Percentiles rank a stretch among this genome's conserved stretches.
Conservation (phyloP, 2,329 filamentous ascomycete genomes). For the Trichophyton simii region DNA sequence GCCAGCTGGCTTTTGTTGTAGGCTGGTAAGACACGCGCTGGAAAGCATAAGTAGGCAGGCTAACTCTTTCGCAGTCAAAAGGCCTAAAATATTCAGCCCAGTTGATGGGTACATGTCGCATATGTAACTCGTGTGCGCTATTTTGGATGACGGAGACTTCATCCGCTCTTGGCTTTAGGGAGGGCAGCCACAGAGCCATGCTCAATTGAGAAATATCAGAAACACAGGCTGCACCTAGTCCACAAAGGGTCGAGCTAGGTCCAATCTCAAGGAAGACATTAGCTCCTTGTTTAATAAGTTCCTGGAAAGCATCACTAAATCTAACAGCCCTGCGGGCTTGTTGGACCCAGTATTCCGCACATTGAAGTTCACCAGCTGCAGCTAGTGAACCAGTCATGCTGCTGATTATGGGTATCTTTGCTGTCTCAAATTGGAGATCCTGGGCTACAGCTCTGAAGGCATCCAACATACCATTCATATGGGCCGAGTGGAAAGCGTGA, state of each 20-base stretch:
- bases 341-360: constrained; percentile 1
- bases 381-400: not conserved
- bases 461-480: constrained; percentile 3
- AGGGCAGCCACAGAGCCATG: not conserved
- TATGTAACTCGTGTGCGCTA: not conserved
- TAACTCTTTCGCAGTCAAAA: not conserved
- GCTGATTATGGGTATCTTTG: constrained; percentile 2
- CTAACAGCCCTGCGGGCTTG: not conserved
- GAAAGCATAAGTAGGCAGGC: constrained; percentile 1
- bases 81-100: not conserved
- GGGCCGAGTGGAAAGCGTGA: constrained; percentile 1
- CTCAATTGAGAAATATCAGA: not conserved
- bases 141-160: constrained; percentile 1
- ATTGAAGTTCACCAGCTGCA: not conserved
- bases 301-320: not conserved
- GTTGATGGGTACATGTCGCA: not conserved
- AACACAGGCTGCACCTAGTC: constrained; percentile 1
- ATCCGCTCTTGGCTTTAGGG: not conserved
- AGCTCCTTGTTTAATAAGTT: not conserved
- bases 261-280: not conserved
- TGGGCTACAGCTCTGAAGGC: not conserved
- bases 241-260: not conserved
- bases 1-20: not conserved
- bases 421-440: not conserved
- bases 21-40: not conserved